phyloP scores from a whole-genome alignment of 352 stramenopile species.

The Thalassiosira ordinaria region DNA sequence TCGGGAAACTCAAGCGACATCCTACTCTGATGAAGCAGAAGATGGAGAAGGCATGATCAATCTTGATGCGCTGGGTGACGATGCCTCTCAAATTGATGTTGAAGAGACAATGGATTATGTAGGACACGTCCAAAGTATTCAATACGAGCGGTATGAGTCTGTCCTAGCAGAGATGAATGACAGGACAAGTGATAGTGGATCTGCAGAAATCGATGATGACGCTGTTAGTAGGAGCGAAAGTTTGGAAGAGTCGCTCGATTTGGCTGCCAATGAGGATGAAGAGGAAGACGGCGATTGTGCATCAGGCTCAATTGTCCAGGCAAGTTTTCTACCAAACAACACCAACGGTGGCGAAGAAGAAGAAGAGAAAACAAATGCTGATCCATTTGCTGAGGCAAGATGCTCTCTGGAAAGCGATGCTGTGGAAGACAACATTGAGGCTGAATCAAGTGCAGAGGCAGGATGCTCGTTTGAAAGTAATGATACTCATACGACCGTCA shows the following conservation, averaged over 20 bases:
- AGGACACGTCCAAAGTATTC: conserved; percentile 11
- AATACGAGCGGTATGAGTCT: conserved; percentile 11
- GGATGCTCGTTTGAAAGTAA: conserved; percentile 11
- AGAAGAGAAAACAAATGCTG: not conserved
- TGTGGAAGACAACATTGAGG: not conserved
- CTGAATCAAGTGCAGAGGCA: conserved; percentile 1
- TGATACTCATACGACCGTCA: not conserved
- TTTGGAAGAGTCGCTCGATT: conserved; percentile 6
- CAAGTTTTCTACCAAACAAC: not conserved
- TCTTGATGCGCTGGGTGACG: not conserved
- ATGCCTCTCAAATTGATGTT: conserved; percentile 19
- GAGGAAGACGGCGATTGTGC: not conserved
- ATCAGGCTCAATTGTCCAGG: not conserved
- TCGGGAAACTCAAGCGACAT: conserved; percentile 10
- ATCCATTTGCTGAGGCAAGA: too few species aligned
- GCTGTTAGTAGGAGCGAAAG: not conserved
- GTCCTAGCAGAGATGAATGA: not conserved
- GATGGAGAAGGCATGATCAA: conserved; percentile 5
- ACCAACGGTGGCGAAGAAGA: not conserved
- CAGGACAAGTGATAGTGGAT: not conserved
- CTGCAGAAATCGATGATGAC: not conserved
- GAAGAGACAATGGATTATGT: conserved; percentile 17
- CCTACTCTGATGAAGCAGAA: not conserved
- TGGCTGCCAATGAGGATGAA: not conserved
- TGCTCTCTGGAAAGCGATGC: too few species aligned